Base-by-base conservation (phyloP, 2,329 filamentous ascomycete species). In the Torrubiellomyces zombiae region DNA sequence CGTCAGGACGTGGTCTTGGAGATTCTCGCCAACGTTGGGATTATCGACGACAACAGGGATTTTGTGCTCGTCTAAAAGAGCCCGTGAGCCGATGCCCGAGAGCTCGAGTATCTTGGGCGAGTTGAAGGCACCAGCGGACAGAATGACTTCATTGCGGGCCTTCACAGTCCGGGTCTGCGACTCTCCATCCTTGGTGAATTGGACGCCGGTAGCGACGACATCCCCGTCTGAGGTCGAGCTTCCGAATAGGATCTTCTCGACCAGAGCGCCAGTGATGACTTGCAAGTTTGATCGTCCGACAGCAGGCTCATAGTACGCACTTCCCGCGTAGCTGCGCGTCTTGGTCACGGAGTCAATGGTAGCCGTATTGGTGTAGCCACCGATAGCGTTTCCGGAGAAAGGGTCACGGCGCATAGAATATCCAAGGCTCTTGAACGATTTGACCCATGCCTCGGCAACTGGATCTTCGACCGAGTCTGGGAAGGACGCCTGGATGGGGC, bases 381-480 rank as follows among this genome's bases (percentile, higher is more conserved):
- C 44, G 9, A 39, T 18, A 1, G 41, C 38, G 14, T 28, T 36
- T 7, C 39, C 41, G 2, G 29, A 32, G 5, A 47, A 38, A 3
- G 47, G 47, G 25, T 53, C 48, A 6, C 32, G 31, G 14, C 36
- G 42, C 32, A 44, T 35, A 13, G 40, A 26, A 3, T 48, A 31
- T 6, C 46, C 45, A 5, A 47, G 37, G 7, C 29, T 35, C 7
- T 35, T 35, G 27, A 52, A 54, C 2, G 45, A 44, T 20, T 48
- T 30, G 15, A 46, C 34, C 50, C 50, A 54, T 1, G 45, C 45
- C 17, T 42, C 32, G 27, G 50, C 47, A 23, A 38, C 37, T 6
- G 34, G 18, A 8, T 48, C 47, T n/a, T n/a, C n/a, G 9, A 15
- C 17, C 20, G 7, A n/a, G 16, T 27, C 14, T 7, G 16, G 20